Base-by-base conservation (phyloP, 768 basidiomycete genomes). In the Calocera cornea region DNA sequence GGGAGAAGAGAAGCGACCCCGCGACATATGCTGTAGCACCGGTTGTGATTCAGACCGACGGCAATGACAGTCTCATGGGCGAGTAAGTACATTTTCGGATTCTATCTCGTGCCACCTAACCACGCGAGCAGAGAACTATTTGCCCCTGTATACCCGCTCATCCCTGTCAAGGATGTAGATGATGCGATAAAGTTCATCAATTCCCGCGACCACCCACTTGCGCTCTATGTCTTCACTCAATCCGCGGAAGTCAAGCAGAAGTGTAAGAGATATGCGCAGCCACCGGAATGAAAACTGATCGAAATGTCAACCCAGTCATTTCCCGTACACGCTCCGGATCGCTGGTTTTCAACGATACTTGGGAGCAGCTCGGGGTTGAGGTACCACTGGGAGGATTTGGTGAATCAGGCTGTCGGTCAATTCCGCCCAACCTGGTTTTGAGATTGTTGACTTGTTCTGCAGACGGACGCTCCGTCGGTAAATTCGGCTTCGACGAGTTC, bases 201-300 rank as follows among this genome's bases (percentile, higher is more conserved):
- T 38, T 31, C 63, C 31, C 67, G 86, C 22, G 80, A 82, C 40
- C 79, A 83, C 67, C 83, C 89, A 1, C 79, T 90, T 2, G 83
- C 84, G 1, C 44, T 89, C 27, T 89, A 90, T 70, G 79, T 78
- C 0, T 91, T 89, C 74, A 85, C 83, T 0, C 80, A 84, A 17
- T 76, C 81, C 49, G 75, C 78, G 0, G 73, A 74, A 3, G 66
- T 76, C 12, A 73, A 70, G 36, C 68, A 73, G 14, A 67, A 71
- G 69, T 64, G 74, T 75, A n/a, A n/a, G 29, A 38, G 71, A 60
- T 38, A 36, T 29, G 34, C 44, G 17, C 17, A 2, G 12, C n/a
- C 34, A 8, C 41, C n/a, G n/a, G 33, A 27, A 31, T 50, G 12
- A n/a, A 65, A 40, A 14, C 8, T 50, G 22, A 64, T 31, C 16